Conservation (phyloP, 2,329 filamentous ascomycete species). For the Stylonectria norvegica region DNA sequence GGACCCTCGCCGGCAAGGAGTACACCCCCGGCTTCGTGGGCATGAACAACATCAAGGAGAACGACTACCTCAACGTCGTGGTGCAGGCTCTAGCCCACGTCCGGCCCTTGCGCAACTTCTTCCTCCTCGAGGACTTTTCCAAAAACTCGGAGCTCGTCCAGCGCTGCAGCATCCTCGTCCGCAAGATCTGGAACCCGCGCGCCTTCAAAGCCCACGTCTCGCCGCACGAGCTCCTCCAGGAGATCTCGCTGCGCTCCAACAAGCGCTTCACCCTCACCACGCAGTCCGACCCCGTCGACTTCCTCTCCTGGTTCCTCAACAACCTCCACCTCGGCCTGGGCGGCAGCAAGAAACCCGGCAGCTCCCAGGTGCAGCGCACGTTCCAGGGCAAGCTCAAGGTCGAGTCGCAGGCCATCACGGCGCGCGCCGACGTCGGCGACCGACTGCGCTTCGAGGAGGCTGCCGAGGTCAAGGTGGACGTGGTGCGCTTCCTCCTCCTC, state of each 20-base stretch:
- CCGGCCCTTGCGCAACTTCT: constrained; percentile 81
- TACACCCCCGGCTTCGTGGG: constrained; percentile 95
- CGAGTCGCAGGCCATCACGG: constrained; percentile 90
- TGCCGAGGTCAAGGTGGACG: constrained; percentile 71
- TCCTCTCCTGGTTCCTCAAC: constrained; percentile 96
- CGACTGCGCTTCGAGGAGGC: constrained; percentile 91
- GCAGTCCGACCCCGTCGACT: constrained; percentile 94
- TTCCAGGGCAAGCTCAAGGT: constrained; percentile 93
- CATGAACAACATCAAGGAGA: constrained; percentile 99
- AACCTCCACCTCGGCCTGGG: constrained; percentile 89
- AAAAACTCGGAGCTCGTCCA: constrained; percentile 75
- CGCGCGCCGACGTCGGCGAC: constrained; percentile 82
- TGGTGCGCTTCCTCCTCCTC: constrained; percentile 81
- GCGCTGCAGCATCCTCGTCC: constrained; percentile 81
- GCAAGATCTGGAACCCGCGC: constrained; percentile 96
- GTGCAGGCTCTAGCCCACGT: constrained; percentile 91
- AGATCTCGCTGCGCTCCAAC: constrained; percentile 83
- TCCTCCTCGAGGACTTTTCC: constrained; percentile 80
- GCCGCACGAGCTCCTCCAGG: constrained; percentile 93
- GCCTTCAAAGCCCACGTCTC: constrained; percentile 97
- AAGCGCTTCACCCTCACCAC: constrained; percentile 88
- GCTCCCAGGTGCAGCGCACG: constrained; percentile 83
- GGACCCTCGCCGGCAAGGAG: constrained; percentile 76
- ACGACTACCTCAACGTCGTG: constrained; percentile 96
- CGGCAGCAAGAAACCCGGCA: constrained; percentile 80